Evolutionary conservation across 1,284 basidiomycete genomes (phyloP).

Genomic region (Ganoderma resinaceum): DNA sequence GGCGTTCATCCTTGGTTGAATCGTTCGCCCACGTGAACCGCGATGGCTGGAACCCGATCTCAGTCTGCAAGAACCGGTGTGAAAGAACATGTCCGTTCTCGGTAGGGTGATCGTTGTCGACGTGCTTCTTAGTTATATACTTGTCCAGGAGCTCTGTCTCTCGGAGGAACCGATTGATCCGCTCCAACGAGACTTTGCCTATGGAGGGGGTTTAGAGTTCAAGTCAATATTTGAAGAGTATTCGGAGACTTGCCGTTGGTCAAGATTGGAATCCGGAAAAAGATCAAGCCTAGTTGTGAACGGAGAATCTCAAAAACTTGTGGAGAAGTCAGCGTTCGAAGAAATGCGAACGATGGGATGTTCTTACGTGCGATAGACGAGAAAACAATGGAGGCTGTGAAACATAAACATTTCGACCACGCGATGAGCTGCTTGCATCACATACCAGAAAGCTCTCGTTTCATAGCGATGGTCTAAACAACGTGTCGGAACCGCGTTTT

Average conservation of each 20-base stretch:
- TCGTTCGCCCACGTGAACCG: constrained; percentile 45
- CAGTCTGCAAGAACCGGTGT: constrained; percentile 13
- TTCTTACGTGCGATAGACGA: constrained; percentile 44
- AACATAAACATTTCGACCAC: background rate
- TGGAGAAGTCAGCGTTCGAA: background rate
- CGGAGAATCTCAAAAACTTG: constrained; percentile 8
- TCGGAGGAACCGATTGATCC: constrained; percentile 51
- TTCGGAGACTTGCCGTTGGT: constrained; percentile 3
- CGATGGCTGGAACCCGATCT: constrained; percentile 47
- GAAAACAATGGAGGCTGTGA: constrained; percentile 44
- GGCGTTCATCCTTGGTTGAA: constrained; percentile 30
- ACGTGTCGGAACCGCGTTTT: background rate
- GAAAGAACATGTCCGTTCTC: background rate
- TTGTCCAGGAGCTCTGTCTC: constrained; percentile 56
- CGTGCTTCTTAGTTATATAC: constrained; percentile 29
- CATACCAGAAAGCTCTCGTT: constrained; percentile 38
- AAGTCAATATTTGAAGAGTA: background rate
- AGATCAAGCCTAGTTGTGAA: constrained; percentile 3
- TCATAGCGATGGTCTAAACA: constrained; percentile 38
- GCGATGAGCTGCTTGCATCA: constrained; percentile 16
- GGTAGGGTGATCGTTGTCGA: constrained; percentile 15
- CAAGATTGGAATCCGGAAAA: constrained; percentile 10
- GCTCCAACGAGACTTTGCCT: constrained; percentile 52
- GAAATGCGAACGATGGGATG: background rate
- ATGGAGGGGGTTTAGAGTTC: background rate